A percentile compares a stretch with the other conserved stretches of the same genome.
These are phyloP conservation scores for Murraya paniculata DNA, from an alignment of 345 rosid genomes.

Conservation along the genomic window DNA sequence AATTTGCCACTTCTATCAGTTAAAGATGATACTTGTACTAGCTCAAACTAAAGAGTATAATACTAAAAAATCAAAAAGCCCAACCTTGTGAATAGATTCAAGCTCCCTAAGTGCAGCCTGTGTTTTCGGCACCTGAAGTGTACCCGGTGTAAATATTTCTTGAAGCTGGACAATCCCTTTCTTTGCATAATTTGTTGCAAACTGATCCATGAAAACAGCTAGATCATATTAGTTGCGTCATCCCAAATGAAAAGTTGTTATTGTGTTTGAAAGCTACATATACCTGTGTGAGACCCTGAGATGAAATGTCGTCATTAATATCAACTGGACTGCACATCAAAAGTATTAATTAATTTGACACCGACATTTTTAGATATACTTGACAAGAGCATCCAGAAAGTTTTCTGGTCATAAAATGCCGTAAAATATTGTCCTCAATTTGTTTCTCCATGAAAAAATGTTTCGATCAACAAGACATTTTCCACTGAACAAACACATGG, in stretches of 20 bases:
- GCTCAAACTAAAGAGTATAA: neutral
- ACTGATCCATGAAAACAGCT: constrained; percentile 39
- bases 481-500: neutral
- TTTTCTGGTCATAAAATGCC: neutral
- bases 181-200: constrained; percentile 66
- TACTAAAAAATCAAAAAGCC: neutral
- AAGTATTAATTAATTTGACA: constrained; percentile 15
- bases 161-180: constrained; percentile 65
- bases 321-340: constrained; percentile 77
- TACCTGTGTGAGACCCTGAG: constrained; percentile 87
- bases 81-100: constrained; percentile 94
- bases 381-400: neutral
- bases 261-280: neutral
- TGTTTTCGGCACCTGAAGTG: constrained; percentile 70
- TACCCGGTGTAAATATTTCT: constrained; percentile 77
- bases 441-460: neutral
- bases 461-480: too few relatives aligned
- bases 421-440: neutral
- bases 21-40: neutral
- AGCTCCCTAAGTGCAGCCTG: constrained; percentile 66
- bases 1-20: neutral
- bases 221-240: constrained; percentile 2
- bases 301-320: constrained; percentile 61
- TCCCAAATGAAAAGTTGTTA: constrained; percentile 2
- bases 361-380: neutral